These are phyloP conservation scores for Thalassia testudinum DNA, from an alignment of 116 monocot genomes.

Conservation along the genomic window DNA sequence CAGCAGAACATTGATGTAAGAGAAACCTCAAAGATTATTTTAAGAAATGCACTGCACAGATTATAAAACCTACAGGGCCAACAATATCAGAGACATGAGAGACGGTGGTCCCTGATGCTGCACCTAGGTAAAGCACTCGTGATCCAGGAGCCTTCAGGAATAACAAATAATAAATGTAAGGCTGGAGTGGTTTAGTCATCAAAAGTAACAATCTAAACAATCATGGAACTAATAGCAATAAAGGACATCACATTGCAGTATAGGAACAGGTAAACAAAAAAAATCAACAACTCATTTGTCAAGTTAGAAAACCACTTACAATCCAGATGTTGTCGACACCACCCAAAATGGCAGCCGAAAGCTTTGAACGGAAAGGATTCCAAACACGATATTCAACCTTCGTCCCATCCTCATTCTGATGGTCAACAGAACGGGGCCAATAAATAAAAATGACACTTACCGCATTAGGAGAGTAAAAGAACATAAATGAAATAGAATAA, in stretches of 20 bases:
- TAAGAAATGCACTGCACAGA: too few species aligned
- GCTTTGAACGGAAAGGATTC: conserved; percentile 94
- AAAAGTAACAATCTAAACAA: too few species aligned
- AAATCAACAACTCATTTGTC: too few species aligned
- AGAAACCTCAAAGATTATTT: not conserved
- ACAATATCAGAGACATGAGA: conserved; percentile 96
- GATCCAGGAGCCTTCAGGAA: conserved; percentile 47
- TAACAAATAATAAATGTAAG: not conserved
- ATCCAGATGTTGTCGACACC: conserved; percentile 94
- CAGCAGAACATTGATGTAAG: not conserved
- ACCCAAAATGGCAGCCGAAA: conserved; percentile 79
- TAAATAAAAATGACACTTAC: not conserved
- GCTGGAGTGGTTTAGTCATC: too few species aligned
- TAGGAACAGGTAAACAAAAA: too few species aligned
- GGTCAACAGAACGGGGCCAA: too few species aligned
- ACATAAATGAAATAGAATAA: too few species aligned
- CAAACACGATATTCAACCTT: conserved; percentile 88
- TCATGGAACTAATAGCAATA: too few species aligned
- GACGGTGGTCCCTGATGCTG: conserved; percentile 87
- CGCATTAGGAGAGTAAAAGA: too few species aligned
- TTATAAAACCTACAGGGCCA: conserved; percentile 69
- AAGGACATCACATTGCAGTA: too few species aligned
- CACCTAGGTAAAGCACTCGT: conserved; percentile 76
- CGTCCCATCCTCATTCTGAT: conserved; percentile 64
- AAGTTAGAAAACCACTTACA: conserved; percentile 22